A percentile compares a stretch with the other conserved stretches of the same genome.
phyloP scores from a whole-genome alignment of 1,284 basidiomycete genomes.

The Puccinia triticina region DNA sequence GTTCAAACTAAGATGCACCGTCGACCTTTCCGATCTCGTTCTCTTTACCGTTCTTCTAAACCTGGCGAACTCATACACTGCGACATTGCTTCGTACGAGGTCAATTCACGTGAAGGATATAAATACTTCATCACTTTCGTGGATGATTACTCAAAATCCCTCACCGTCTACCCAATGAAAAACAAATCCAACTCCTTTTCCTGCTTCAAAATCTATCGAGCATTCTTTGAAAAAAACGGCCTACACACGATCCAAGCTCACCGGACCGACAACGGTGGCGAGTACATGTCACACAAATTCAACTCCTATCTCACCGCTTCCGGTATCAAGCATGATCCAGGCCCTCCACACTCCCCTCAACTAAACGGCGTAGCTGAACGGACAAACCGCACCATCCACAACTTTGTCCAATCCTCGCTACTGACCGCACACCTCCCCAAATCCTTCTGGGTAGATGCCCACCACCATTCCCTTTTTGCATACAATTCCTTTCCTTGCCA shows the following conservation, averaged over 20 bases:
- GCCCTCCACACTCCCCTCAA: constrained; percentile 27
- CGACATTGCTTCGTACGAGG: not conserved
- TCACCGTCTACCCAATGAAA: constrained; percentile 24
- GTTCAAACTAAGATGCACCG: constrained; percentile 18
- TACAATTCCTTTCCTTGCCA: too few species aligned
- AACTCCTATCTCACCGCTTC: not conserved
- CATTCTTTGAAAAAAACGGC: constrained; percentile 55
- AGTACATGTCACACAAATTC: not conserved
- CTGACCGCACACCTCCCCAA: not conserved
- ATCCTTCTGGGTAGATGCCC: too few species aligned
- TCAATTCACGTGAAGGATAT: not conserved
- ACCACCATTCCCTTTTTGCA: too few species aligned
- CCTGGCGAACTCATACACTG: constrained; percentile 20
- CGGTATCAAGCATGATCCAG: constrained; percentile 4
- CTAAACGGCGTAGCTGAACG: constrained; percentile 14
- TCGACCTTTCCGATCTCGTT: not conserved
- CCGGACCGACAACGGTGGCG: constrained; percentile 14
- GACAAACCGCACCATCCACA: not conserved
- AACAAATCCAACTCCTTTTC: not conserved
- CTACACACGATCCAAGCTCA: constrained; percentile 36
- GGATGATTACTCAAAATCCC: constrained; percentile 1
- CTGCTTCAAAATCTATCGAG: constrained; percentile 60
- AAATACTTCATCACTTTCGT: constrained; percentile 12
- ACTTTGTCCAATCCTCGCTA: too few species aligned
- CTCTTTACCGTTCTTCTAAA: not conserved